These are phyloP conservation scores for Neonectria ditissima DNA, from an alignment of 2,329 filamentous ascomycete genomes.

Conservation along the genomic window DNA sequence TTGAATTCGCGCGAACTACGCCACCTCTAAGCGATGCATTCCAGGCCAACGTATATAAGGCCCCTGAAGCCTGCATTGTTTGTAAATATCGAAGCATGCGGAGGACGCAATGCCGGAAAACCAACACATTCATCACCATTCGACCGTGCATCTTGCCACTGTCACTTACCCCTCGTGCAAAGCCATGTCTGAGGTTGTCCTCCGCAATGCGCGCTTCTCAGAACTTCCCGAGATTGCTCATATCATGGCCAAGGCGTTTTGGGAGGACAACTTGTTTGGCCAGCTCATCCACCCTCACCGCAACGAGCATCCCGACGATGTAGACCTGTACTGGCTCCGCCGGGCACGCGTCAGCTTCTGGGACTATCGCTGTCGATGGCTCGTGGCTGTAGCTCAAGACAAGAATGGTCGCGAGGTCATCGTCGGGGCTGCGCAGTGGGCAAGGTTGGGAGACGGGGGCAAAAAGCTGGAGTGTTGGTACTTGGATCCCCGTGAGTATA, in stretches of 20 bases:
- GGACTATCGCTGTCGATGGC: conserved; percentile 44
- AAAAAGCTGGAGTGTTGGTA: conserved; percentile 22
- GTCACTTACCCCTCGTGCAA: conserved; percentile 1
- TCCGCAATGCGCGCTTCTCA: conserved; percentile 35
- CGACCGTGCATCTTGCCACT: conserved; percentile 1
- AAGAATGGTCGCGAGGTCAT: conserved; percentile 24
- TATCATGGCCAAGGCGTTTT: conserved; percentile 48
- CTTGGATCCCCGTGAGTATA: conserved; percentile 34
- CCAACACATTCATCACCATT: conserved; percentile 11
- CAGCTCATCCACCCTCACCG: conserved; percentile 51
- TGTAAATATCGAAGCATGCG: conserved; percentile 5
- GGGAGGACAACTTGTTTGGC: conserved; percentile 50
- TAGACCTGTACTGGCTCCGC: conserved; percentile 47
- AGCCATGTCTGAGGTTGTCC: conserved; percentile 28
- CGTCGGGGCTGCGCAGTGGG: conserved; percentile 37
- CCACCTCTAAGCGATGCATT: conserved; percentile 8
- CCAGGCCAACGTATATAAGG: conserved; percentile 9
- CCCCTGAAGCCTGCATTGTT: conserved; percentile 19
- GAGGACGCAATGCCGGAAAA: conserved; percentile 3
- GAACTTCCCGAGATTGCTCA: conserved; percentile 47
- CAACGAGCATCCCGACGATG: conserved; percentile 46
- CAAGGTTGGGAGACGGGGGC: conserved; percentile 33
- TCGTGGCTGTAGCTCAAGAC: conserved; percentile 44
- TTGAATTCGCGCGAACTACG: conserved; percentile 1
- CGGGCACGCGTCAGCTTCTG: conserved; percentile 44